phyloP scores from a whole-genome alignment of 768 basidiomycete genomes.

The Hortiboletus campestris region DNA sequence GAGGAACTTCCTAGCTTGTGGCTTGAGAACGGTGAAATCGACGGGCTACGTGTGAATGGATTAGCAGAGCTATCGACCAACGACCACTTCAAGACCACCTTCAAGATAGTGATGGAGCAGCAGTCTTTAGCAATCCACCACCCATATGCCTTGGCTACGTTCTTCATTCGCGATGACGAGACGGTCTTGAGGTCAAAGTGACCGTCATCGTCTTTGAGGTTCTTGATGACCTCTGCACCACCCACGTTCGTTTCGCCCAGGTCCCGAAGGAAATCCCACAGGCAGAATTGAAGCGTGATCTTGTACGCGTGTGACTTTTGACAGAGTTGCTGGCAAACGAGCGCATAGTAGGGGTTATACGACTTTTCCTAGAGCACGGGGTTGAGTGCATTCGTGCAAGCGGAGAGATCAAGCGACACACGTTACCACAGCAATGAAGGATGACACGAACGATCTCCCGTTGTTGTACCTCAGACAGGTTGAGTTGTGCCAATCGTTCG shows the following conservation, averaged over 20 bases:
- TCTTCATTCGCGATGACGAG: conserved; percentile 56
- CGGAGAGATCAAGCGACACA: conserved; percentile 32
- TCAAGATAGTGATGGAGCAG: conserved; percentile 71
- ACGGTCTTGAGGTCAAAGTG: conserved; percentile 49
- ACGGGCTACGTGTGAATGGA: conserved; percentile 57
- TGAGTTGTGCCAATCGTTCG: conserved; percentile 81
- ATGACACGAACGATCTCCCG: conserved; percentile 92
- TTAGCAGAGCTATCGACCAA: neutral
- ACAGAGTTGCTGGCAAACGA: conserved; percentile 84
- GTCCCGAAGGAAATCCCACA: conserved; percentile 96
- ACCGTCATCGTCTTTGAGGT: conserved; percentile 43
- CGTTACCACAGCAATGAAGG: conserved; percentile 90
- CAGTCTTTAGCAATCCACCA: conserved; percentile 93
- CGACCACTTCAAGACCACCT: conserved; percentile 49
- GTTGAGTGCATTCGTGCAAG: neutral
- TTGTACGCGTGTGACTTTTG: conserved; percentile 76
- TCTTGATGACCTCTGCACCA: conserved; percentile 74
- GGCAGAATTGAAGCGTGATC: conserved; percentile 89
- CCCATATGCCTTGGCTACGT: conserved; percentile 81
- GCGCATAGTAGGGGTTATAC: conserved; percentile 95
- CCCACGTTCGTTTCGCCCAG: conserved; percentile 83
- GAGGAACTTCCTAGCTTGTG: conserved; percentile 64
- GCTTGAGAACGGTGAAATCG: conserved; percentile 75
- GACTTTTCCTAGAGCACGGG: conserved; percentile 59
- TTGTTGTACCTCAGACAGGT: conserved; percentile 85